A percentile compares a stretch with the other conserved stretches of the same genome.
Conservation (phyloP, 2,329 filamentous ascomycete genomes). For the Trichoderma guizhouense region DNA sequence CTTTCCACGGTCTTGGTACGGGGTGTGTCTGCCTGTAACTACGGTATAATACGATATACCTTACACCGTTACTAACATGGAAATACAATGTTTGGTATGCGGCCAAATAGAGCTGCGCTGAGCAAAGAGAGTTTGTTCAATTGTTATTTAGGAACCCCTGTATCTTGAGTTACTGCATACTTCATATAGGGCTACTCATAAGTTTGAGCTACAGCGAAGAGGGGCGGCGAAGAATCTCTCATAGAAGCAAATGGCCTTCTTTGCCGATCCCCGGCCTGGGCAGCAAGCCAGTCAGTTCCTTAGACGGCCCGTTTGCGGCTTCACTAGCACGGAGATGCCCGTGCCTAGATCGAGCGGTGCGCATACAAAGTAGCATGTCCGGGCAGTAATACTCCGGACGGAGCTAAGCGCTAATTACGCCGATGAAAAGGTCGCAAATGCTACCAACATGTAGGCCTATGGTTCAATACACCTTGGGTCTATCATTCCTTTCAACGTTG, state of each 20-base stretch:
- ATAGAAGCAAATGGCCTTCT: too few relatives aligned
- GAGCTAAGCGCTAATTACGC: background rate
- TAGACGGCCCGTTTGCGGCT: slow-evolving; percentile 9
- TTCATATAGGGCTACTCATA: background rate
- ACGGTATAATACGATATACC: too few relatives aligned
- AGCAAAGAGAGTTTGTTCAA: too few relatives aligned
- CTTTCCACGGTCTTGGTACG: background rate
- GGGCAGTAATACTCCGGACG: background rate
- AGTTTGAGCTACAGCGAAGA: slow-evolving; percentile 4
- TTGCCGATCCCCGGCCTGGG: background rate
- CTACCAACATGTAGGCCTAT: background rate
- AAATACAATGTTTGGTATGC: background rate
- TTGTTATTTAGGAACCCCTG: background rate
- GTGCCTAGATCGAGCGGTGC: background rate
- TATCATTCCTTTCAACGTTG: background rate
- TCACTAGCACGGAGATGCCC: background rate
- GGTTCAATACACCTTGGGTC: background rate
- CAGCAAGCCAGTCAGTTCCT: background rate
- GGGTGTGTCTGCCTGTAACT: background rate
- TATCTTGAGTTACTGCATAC: background rate
- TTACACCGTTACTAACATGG: too few relatives aligned
- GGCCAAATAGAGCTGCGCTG: background rate
- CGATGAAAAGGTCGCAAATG: background rate
- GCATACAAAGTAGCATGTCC: background rate
- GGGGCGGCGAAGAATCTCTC: background rate